These are phyloP conservation scores for Achlya hypogyna DNA, from an alignment of 352 stramenopile species.

Conservation along the genomic window DNA sequence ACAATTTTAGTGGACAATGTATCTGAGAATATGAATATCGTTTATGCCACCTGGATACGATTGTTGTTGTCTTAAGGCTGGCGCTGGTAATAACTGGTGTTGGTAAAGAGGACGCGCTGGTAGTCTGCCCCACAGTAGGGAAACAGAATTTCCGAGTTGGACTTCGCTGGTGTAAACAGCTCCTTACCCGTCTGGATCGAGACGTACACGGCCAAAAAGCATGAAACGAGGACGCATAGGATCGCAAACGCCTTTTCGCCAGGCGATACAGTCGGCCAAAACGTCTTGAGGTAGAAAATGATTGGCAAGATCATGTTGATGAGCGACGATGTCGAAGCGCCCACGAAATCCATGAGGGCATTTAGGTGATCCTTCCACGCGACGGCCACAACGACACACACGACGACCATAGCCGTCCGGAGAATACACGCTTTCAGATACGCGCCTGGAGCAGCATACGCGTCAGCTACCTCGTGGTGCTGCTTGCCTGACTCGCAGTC, in stretches of 20 bases:
- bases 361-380: conserved; percentile 30
- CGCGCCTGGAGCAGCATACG: neutral
- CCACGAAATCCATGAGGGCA: conserved; percentile 23
- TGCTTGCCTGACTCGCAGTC: neutral
- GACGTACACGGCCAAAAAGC: conserved; percentile 22
- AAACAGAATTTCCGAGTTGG: neutral
- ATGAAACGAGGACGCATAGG: conserved; percentile 22
- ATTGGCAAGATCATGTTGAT: conserved; percentile 26
- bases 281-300: conserved; percentile 26
- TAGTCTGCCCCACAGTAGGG: conserved; percentile 23
- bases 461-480: neutral
- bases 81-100: conserved; percentile 21
- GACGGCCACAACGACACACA: conserved; percentile 40
- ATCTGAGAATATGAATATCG: neutral
- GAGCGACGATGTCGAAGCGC: conserved; percentile 23
- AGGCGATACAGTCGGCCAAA: conserved; percentile 21
- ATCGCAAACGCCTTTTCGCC: conserved; percentile 21
- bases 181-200: conserved; percentile 26
- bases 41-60: neutral
- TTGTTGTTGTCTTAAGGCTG: neutral
- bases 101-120: conserved; percentile 24
- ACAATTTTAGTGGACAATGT: neutral
- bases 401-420: conserved; percentile 24
- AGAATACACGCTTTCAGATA: conserved; percentile 1
- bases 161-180: conserved; percentile 17